Conservation (phyloP, 768 basidiomycete genomes). For the Arthromyces matolae region DNA sequence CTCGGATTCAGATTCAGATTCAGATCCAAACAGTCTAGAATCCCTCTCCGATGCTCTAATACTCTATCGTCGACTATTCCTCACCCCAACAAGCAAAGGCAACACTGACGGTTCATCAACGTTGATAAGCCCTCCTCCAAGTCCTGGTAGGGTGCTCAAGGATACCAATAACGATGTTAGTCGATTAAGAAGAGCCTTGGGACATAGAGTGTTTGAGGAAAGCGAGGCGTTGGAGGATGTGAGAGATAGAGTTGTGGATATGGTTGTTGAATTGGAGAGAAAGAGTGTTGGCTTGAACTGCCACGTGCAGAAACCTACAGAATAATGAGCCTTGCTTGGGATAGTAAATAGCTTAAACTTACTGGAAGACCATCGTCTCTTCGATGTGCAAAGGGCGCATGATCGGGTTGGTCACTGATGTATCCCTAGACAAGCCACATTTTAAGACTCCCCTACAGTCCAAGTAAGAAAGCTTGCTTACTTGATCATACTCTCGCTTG, state of each 20-base stretch:
- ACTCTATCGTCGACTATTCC: too few relatives aligned
- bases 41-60: too few relatives aligned
- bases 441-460: too few relatives aligned
- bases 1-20: background rate
- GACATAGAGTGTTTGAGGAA: slow-evolving; percentile 41
- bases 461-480: too few relatives aligned
- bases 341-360: too few relatives aligned
- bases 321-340: too few relatives aligned
- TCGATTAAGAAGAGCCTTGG: slow-evolving; percentile 53
- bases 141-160: slow-evolving; percentile 26
- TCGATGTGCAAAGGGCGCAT: slow-evolving; percentile 6
- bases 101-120: slow-evolving; percentile 24
- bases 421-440: too few relatives aligned
- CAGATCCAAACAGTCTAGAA: too few relatives aligned
- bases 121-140: slow-evolving; percentile 59
- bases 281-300: slow-evolving; percentile 19
- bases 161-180: slow-evolving; percentile 30
- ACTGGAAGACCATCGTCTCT: slow-evolving; percentile 16
- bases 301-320: too few relatives aligned
- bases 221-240: slow-evolving; percentile 59
- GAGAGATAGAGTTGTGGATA: slow-evolving; percentile 71
- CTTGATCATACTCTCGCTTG: slow-evolving; percentile 24
- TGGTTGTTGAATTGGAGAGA: slow-evolving; percentile 49
- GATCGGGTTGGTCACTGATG: slow-evolving; percentile 8
- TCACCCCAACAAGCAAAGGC: background rate